A percentile compares a stretch with the other conserved stretches of the same genome.
These are phyloP conservation scores for Chernovozyma aurita DNA, from an alignment of 1,139 yeast genomes.

Conservation along the genomic window DNA sequence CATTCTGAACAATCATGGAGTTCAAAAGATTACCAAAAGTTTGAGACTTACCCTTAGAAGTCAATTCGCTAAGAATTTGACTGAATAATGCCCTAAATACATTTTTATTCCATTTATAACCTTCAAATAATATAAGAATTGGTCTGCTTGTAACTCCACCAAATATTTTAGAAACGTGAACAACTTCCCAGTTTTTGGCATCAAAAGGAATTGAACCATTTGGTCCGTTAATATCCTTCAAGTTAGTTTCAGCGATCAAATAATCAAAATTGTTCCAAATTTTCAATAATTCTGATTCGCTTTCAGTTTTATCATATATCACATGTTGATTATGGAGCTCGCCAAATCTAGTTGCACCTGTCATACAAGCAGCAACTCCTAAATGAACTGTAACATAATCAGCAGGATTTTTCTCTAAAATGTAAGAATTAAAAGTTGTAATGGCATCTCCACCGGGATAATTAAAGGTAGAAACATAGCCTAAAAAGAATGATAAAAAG, in stretches of 20 bases:
- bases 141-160: slow-evolving; percentile 19
- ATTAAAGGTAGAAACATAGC: slow-evolving; percentile 64
- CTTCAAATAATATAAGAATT: slow-evolving; percentile 12
- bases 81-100: slow-evolving; percentile 10
- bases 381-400: slow-evolving; percentile 50
- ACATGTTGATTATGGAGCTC: slow-evolving; percentile 44
- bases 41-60: slow-evolving; percentile 11
- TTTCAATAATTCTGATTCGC: slow-evolving; percentile 24
- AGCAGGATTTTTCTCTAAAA: slow-evolving; percentile 18
- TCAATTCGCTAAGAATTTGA: slow-evolving; percentile 16
- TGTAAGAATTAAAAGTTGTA: slow-evolving; percentile 42
- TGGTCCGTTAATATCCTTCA: slow-evolving; percentile 9
- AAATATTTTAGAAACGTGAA: slow-evolving; percentile 19
- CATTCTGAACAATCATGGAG: slow-evolving; percentile 20
- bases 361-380: slow-evolving; percentile 82
- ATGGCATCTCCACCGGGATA: slow-evolving; percentile 90
- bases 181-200: slow-evolving; percentile 22
- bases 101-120: slow-evolving; percentile 9
- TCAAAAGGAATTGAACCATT: slow-evolving; percentile 11
- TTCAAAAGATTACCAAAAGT: slow-evolving; percentile 15
- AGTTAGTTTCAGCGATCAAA: slow-evolving; percentile 46
- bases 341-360: slow-evolving; percentile 77
- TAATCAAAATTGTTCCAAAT: slow-evolving; percentile 57
- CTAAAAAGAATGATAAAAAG: slow-evolving; percentile 47
- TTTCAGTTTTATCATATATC: slow-evolving; percentile 76